phyloP scores from a whole-genome alignment of 2,329 filamentous ascomycete species.

The Fulvia fulva region DNA sequence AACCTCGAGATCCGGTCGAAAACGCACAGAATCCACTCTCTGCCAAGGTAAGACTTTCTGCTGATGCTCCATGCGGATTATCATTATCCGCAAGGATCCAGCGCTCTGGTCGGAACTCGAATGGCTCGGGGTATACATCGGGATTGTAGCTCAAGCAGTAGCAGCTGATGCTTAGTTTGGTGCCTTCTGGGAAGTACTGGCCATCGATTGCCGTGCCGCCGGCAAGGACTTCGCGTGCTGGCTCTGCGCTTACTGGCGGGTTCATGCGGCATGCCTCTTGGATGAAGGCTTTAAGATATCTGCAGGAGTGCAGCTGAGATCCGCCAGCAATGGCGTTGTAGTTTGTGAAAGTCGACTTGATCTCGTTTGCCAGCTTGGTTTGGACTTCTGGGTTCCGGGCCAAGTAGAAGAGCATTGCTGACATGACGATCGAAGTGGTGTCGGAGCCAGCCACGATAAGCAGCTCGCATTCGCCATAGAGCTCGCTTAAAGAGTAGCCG shows the following conservation, averaged over 20 bases:
- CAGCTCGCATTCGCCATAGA: slow-evolving; percentile 20
- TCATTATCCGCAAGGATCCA: slow-evolving; percentile 22
- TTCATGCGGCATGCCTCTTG: slow-evolving; percentile 44
- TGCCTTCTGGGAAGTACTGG: slow-evolving; percentile 23
- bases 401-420: slow-evolving; percentile 34
- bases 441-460: slow-evolving; percentile 26
- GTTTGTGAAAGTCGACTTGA: slow-evolving; percentile 32
- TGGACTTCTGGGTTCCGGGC: slow-evolving; percentile 27
- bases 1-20: slow-evolving; percentile 64
- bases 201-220: slow-evolving; percentile 32
- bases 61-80: background rate
- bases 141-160: slow-evolving; percentile 32
- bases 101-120: slow-evolving; percentile 31
- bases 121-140: slow-evolving; percentile 28
- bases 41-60: slow-evolving; percentile 38
- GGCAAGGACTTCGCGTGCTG: slow-evolving; percentile 30
- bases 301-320: slow-evolving; percentile 30
- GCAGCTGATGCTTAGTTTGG: slow-evolving; percentile 29
- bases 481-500: slow-evolving; percentile 17
- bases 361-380: slow-evolving; percentile 27
- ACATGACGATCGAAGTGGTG: slow-evolving; percentile 28
- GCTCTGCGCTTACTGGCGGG: slow-evolving; percentile 36
- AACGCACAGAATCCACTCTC: slow-evolving; percentile 72
- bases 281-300: slow-evolving; percentile 43
- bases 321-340: slow-evolving; percentile 27